phyloP scores from a whole-genome alignment of 805 yeast genomes.

The Candida broadrunensis region DNA sequence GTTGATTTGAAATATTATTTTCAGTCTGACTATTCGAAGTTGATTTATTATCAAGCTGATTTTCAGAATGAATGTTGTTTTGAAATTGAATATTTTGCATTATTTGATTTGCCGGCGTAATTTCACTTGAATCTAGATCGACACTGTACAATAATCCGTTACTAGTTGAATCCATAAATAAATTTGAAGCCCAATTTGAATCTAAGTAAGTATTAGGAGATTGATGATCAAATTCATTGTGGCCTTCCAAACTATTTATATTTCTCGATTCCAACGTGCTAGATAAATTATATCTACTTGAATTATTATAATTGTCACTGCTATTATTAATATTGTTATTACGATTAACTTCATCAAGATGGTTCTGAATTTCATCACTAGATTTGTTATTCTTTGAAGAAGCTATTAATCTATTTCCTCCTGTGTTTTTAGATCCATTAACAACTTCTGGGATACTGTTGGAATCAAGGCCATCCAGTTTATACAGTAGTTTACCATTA shows the following conservation, averaged over 20 bases:
- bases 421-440: not conserved
- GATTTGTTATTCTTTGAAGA: not conserved
- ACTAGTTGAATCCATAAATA: conserved; percentile 27
- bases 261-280: not conserved
- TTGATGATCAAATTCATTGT: conserved; percentile 1
- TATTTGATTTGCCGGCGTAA: conserved; percentile 10
- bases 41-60: not conserved
- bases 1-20: not conserved
- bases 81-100: conserved; percentile 31
- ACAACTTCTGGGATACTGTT: not conserved
- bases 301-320: not conserved
- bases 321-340: not conserved
- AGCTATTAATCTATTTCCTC: not conserved
- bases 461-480: not conserved
- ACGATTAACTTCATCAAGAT: not conserved
- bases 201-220: conserved; percentile 14
- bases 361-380: not conserved
- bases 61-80: conserved; percentile 16
- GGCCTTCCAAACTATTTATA: not conserved
- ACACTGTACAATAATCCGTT: conserved; percentile 30
- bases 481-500: not conserved
- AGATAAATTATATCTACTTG: not conserved
- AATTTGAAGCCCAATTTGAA: conserved; percentile 30
- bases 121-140: conserved; percentile 19
- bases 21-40: not conserved